phyloP scores from a whole-genome alignment of 2,329 filamentous ascomycete genomes.

The Fusarium coffeatum region DNA sequence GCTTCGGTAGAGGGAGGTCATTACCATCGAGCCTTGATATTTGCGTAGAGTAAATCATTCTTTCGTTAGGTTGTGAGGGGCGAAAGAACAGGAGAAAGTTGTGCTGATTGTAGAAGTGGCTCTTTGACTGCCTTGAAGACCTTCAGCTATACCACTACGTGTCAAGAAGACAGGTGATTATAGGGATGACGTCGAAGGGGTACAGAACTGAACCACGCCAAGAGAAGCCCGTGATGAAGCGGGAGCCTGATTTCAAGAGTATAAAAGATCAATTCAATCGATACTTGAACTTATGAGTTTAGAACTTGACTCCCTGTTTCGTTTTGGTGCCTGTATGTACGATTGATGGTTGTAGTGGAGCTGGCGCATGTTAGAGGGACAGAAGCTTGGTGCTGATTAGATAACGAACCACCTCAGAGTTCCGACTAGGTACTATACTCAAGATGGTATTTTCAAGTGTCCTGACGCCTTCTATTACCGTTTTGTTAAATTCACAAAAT shows the following conservation, averaged over 20 bases:
- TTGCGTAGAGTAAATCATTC: conserved; percentile 91
- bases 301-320: conserved; percentile 1
- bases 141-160: conserved; percentile 36
- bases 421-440: neutral
- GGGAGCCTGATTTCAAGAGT: neutral
- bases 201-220: conserved; percentile 12
- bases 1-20: conserved; percentile 14
- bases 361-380: conserved; percentile 22
- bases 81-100: conserved; percentile 2
- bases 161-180: conserved; percentile 42
- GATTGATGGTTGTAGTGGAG: conserved; percentile 29
- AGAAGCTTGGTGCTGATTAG: conserved; percentile 41
- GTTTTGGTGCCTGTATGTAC: conserved; percentile 3
- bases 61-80: conserved; percentile 4
- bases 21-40: conserved; percentile 92
- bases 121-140: conserved; percentile 14
- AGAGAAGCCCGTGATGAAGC: neutral
- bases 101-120: conserved; percentile 23
- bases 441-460: conserved; percentile 5
- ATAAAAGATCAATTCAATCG: neutral
- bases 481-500: neutral
- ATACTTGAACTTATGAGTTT: neutral
- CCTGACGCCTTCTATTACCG: neutral
- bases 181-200: conserved; percentile 32
- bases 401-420: conserved; percentile 36